A percentile compares a stretch with the other conserved stretches of the same genome.
Conservation (phyloP, 2,329 filamentous ascomycete genomes). For the Cucurbitaria berberidis region DNA sequence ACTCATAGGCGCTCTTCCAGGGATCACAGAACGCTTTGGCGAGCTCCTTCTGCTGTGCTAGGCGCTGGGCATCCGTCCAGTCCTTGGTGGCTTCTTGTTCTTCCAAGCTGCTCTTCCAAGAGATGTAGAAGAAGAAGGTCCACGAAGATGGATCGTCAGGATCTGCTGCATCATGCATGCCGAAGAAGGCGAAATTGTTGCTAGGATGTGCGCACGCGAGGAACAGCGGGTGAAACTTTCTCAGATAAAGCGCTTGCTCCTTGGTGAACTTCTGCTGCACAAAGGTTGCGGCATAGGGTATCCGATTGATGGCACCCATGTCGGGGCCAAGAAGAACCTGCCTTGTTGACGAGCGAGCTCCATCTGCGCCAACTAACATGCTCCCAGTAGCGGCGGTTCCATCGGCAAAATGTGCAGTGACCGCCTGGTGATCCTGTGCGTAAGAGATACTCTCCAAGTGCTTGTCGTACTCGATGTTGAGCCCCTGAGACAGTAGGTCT, state of each 20-base stretch:
- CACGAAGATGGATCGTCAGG: constrained; percentile 49
- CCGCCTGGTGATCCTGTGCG: constrained; percentile 37
- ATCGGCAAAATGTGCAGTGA: constrained; percentile 47
- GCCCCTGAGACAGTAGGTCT: constrained; percentile 33
- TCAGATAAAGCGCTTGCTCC: constrained; percentile 53
- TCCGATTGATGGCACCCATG: constrained; percentile 39
- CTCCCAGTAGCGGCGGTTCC: constrained; percentile 37
- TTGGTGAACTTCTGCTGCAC: constrained; percentile 51
- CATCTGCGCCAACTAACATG: constrained; percentile 49
- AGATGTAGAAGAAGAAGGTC: constrained; percentile 59
- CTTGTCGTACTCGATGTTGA: constrained; percentile 49
- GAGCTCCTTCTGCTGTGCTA: constrained; percentile 51
- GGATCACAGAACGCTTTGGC: constrained; percentile 52
- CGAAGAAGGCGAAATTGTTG: constrained; percentile 55
- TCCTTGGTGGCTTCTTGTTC: constrained; percentile 50
- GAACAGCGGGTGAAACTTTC: constrained; percentile 54
- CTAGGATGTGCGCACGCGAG: constrained; percentile 53
- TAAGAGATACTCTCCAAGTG: constrained; percentile 44
- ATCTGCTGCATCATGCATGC: constrained; percentile 51
- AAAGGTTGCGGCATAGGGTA: constrained; percentile 56
- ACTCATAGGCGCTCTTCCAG: constrained; percentile 50
- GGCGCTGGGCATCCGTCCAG: constrained; percentile 46
- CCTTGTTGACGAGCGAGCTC: constrained; percentile 41
- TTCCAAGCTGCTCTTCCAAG: constrained; percentile 49
- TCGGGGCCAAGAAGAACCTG: constrained; percentile 37